These are phyloP conservation scores for Physcomitrellopsis africana DNA, from an alignment of 225 moss, liverwort and hornwort species.

Conservation along the genomic window DNA sequence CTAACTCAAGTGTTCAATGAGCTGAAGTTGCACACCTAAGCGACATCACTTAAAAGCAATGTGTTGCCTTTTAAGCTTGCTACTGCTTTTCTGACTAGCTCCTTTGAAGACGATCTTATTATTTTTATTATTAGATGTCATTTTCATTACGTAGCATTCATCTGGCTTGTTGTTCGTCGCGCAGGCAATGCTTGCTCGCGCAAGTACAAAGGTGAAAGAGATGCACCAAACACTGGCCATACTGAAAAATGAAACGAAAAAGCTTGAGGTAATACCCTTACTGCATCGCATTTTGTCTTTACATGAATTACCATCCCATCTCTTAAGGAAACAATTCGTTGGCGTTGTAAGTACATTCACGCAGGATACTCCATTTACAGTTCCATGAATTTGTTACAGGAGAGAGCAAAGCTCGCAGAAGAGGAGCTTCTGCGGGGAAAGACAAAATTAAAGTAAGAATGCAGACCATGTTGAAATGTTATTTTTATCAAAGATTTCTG, in stretches of 20 bases:
- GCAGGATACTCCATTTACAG: background rate
- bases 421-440: slow-evolving; percentile 85
- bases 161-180: slow-evolving; percentile 28
- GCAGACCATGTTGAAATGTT: slow-evolving; percentile 1
- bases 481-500: background rate
- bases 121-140: background rate
- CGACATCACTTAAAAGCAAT: background rate
- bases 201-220: slow-evolving; percentile 91
- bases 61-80: slow-evolving; percentile 15
- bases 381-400: slow-evolving; percentile 52
- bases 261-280: slow-evolving; percentile 74
- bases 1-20: background rate
- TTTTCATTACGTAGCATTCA: slow-evolving; percentile 1
- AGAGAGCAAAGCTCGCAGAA: slow-evolving; percentile 96
- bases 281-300: slow-evolving; percentile 13
- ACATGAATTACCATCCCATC: background rate
- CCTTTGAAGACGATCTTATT: background rate
- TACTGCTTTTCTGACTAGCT: background rate
- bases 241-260: slow-evolving; percentile 91
- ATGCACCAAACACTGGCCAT: slow-evolving; percentile 95
- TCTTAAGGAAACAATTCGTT: slow-evolving; percentile 6
- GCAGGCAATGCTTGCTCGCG: slow-evolving; percentile 79
- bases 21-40: background rate
- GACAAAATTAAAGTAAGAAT: slow-evolving; percentile 81
- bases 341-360: background rate